Percentiles rank a stretch among this genome's conserved stretches.
These are phyloP conservation scores for Aspergillus coremiiformis DNA, from an alignment of 495 filamentous ascomycete species.

Conservation along the genomic window DNA sequence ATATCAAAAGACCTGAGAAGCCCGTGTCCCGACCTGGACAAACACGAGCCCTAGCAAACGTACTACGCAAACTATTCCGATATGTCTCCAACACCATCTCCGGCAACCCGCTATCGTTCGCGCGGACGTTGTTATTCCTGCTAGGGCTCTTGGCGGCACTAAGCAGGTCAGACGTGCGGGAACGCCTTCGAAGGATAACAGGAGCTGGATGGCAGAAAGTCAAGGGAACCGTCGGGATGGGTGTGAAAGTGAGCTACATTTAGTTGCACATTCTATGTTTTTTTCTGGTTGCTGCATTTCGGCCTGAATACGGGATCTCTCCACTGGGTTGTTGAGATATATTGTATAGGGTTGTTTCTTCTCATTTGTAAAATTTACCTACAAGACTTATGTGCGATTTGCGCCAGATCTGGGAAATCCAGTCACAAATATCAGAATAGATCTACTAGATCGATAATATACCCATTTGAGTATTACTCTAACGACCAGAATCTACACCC, in stretches of 20 bases:
- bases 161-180: conserved; percentile 64
- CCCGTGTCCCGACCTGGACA: conserved; percentile 25
- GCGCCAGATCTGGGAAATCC: not conserved
- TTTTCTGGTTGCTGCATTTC: conserved; percentile 4
- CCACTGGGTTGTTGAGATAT: conserved; percentile 5
- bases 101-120: conserved; percentile 64
- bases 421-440: too few species aligned
- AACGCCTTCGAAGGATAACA: conserved; percentile 61
- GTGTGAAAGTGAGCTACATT: conserved; percentile 96
- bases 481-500: not conserved
- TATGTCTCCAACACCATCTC: conserved; percentile 55
- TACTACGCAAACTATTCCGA: conserved; percentile 55
- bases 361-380: conserved; percentile 10
- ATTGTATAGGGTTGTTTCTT: conserved; percentile 12
- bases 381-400: not conserved
- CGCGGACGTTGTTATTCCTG: conserved; percentile 72
- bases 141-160: conserved; percentile 73
- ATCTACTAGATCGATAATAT: too few species aligned
- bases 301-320: not conserved
- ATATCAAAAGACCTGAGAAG: conserved; percentile 36
- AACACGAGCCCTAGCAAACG: conserved; percentile 29
- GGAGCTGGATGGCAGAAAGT: conserved; percentile 76
- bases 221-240: conserved; percentile 83
- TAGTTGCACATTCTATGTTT: conserved; percentile 26
- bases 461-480: too few species aligned